A percentile compares a stretch with the other conserved stretches of the same genome.
Conservation (phyloP, 176 grass and related monocot genomes). For the Cymbopogon citratus region DNA sequence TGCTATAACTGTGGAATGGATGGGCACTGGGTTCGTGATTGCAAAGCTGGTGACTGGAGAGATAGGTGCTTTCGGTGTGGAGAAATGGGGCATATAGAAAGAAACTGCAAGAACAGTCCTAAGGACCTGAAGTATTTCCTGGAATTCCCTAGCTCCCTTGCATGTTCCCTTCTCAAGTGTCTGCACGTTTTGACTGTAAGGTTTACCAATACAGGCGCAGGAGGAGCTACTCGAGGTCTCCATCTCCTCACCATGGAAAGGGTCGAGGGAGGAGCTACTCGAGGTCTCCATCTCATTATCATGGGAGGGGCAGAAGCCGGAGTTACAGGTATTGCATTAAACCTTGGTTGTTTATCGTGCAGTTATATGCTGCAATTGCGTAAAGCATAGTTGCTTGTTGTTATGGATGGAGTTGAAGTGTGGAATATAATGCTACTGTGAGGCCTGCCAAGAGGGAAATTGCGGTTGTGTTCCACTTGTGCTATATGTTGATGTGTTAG, state of each 20-base stretch:
- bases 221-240: slow-evolving; percentile 57
- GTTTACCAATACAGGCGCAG: slow-evolving; percentile 21
- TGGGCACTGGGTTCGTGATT: slow-evolving; percentile 80
- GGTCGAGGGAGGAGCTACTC: slow-evolving; percentile 43
- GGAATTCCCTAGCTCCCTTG: neutral
- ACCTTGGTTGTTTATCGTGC: neutral
- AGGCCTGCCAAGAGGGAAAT: neutral
- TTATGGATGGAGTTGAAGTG: neutral
- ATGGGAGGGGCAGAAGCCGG: slow-evolving; percentile 41
- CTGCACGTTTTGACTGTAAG: slow-evolving; percentile 6
- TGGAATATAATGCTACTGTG: neutral
- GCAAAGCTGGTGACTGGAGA: slow-evolving; percentile 83
- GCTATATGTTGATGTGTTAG: neutral
- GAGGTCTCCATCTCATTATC: slow-evolving; percentile 53
- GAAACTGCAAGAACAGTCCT: slow-evolving; percentile 69
- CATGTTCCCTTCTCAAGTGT: neutral
- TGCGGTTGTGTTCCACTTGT: neutral
- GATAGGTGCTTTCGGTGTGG: slow-evolving; percentile 82
- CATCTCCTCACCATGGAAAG: slow-evolving; percentile 34
- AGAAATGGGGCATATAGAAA: slow-evolving; percentile 73
- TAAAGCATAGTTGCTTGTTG: neutral
- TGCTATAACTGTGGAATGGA: slow-evolving; percentile 93
- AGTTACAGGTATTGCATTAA: slow-evolving; percentile 44
- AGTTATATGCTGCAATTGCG: neutral
- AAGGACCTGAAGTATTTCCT: slow-evolving; percentile 55